These are phyloP conservation scores for Discostella stelligeroides DNA, from an alignment of 108 stramenopile genomes.

Conservation along the genomic window DNA sequence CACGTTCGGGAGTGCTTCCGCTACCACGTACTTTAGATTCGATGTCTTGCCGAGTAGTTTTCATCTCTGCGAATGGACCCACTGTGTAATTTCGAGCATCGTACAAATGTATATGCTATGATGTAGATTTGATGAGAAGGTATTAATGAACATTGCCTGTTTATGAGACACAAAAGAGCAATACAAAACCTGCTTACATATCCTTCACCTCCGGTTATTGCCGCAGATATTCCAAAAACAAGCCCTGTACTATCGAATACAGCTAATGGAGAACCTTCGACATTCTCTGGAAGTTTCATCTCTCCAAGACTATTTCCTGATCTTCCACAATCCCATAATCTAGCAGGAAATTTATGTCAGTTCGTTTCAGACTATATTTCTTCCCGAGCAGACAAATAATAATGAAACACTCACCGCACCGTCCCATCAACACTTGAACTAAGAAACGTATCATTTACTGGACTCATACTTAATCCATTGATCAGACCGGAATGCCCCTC, in stretches of 20 bases:
- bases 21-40: constrained; percentile 36
- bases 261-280: constrained; percentile 51
- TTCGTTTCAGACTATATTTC: not conserved
- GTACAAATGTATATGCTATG: constrained; percentile 74
- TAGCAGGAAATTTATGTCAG: not conserved
- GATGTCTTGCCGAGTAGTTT: constrained; percentile 53
- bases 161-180: not conserved
- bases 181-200: constrained; percentile 50
- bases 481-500: constrained; percentile 71
- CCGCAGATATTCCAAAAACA: constrained; percentile 75
- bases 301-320: constrained; percentile 66
- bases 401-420: constrained; percentile 52
- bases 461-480: constrained; percentile 64
- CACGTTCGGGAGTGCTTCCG: constrained; percentile 42
- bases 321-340: constrained; percentile 72
- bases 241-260: constrained; percentile 83
- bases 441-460: constrained; percentile 81
- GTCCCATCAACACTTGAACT: constrained; percentile 68
- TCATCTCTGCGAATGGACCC: constrained; percentile 84
- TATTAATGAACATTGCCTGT: not conserved
- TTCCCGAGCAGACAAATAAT: not conserved
- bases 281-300: constrained; percentile 63
- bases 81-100: constrained; percentile 77
- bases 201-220: constrained; percentile 52
- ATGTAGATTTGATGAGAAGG: not conserved